Evolutionary conservation across 192 early-diverging fungal species (phyloP), one percentile per base, ranked within the genome.

Genomic region (Coemansia sp.): DNA sequence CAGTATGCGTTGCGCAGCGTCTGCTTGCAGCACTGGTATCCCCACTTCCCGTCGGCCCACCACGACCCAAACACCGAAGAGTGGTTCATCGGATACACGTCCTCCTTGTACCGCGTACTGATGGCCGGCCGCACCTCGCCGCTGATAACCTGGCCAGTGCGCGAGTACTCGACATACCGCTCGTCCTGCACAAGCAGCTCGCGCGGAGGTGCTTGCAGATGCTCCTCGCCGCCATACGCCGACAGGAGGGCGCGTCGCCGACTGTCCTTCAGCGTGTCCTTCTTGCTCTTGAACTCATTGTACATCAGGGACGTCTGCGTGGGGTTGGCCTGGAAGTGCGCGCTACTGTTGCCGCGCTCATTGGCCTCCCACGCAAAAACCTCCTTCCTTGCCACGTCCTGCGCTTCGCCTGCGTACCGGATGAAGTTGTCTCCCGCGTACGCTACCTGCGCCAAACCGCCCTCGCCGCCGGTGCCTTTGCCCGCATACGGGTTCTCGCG

Each of bases 21-120:
- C 42, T 91, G 88, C 48, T 88, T 90, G 76, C 98, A 99, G 72
- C 98, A 99, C 45, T 86, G 85, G 84, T 96, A 99, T 21, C 98
- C 98, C 98, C 96, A 99, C 49, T 89, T 85, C 9, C 94, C 94
- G 71, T 94, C 91, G 37, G 86, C 83, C 98, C 98, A 99, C 74
- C 87, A 99, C 26, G 94, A 96, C 1, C 98, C 98, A 94, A 93
- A 99, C 18, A 98, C 89, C 21, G 87, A 73, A 7, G 83, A 87
- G 80, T 99, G 96, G 71, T 97, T 98, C 65, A 90, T 85, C 43
- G 84, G 86, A 62, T 76, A 84, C 43, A 95, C 91, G 81, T 98
- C 95, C 71, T 99, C 98, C 66, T 92, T 89, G 73, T 96, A 98
- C 81, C 91, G 92, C 12, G 92, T 89, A 4, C 18, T 18, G 18